Base-by-base conservation (phyloP, 805 yeast species). In the Candida pseudofarinosa region DNA sequence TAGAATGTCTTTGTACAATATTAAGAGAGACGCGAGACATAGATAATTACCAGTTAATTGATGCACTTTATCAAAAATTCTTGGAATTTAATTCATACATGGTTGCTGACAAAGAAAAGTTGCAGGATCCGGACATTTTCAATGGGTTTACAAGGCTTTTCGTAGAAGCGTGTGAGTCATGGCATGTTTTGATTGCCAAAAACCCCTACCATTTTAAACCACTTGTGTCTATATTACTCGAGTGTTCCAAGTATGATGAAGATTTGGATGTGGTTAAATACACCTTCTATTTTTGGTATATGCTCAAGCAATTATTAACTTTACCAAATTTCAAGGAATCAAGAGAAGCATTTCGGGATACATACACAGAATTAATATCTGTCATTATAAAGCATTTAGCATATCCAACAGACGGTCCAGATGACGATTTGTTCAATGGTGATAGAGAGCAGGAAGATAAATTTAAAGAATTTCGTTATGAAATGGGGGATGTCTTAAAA, bases 401-500 rank as follows among this genome's bases (percentile, higher is more conserved):
- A 45, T 90, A 90, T 60, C 98, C 97, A 15, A 59, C 64, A 7
- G 58, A 55, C 2, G 54, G 60, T 3, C 41, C 33, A 12, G 55
- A 53, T 28, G 55, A 60, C 41, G 50, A 55, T 32, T 58, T 81
- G 15, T 91, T 91, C 54, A 73, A 74, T 19, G 73, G 72, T 19
- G 88, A 86, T 55, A 74, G 71, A 50, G 97, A 88, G 58, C 85
- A 79, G 42, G 96, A 89, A 58, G 99, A 95, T 58, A 87, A 88
- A 62, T 93, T 93, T 61, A 82, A 87, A 55, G 95, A 88, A 45
- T 93, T 91, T 65, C 76, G 99, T 56, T 93, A 93, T 63, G 96
- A 88, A 43, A 87, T 93, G 86, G 98, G 98, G 32, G 98, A 93
- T 60, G 96, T 91, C n/a, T 68, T 93, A 47, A 95, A 95, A 58